Evolutionary conservation across 73 alveolate species (phyloP).

Genomic region (Tetrahymena elliotti): DNA sequence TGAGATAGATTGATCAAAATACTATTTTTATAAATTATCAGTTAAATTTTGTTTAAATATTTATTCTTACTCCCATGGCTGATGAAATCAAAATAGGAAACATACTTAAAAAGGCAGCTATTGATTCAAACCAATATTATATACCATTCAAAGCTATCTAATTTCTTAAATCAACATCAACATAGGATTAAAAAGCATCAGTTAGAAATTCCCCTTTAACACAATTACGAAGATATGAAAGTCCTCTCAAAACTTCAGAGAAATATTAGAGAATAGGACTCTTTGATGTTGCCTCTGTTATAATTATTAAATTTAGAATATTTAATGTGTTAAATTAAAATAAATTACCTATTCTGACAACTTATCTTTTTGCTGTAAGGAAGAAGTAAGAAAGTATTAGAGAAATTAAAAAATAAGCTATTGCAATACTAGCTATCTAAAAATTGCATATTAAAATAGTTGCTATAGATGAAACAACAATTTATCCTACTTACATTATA

Average conservation of each 20-base stretch:
- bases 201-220: not conserved
- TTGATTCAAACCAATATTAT: slow-evolving; percentile 7
- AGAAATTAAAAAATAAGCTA: not conserved
- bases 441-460: not conserved
- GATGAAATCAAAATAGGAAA: not conserved
- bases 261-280: slow-evolving; percentile 13
- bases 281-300: not conserved
- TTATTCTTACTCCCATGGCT: not conserved
- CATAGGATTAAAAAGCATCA: not conserved
- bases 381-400: not conserved
- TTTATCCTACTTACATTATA: not conserved
- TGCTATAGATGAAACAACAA: not conserved
- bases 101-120: not conserved
- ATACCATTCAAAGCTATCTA: slow-evolving; percentile 10
- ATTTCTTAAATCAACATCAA: slow-evolving; percentile 23
- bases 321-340: not conserved
- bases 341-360: slow-evolving; percentile 4
- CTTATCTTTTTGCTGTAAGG: slow-evolving; percentile 1
- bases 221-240: not conserved
- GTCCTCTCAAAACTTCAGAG: slow-evolving; percentile 7
- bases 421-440: not conserved
- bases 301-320: not conserved
- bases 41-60: not conserved
- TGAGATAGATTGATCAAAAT: not conserved
- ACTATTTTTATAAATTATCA: not conserved